Percentiles rank a stretch among this genome's conserved stretches.
Evolutionary conservation across 2,329 filamentous ascomycete species (phyloP).

Genomic region (Penicillium italicum): DNA sequence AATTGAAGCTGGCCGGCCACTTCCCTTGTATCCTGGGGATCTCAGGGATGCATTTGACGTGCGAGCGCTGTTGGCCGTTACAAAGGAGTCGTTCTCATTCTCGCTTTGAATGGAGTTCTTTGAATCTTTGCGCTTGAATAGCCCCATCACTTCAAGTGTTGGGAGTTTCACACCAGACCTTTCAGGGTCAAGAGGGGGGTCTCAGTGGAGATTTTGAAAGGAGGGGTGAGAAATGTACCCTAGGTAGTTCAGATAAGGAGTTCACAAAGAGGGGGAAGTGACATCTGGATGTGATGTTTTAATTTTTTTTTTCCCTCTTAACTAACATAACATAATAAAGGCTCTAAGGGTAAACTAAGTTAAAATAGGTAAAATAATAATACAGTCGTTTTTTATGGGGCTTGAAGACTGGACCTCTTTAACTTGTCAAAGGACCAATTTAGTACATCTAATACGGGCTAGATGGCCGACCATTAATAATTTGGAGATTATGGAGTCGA

Average conservation of each 20-base stretch:
- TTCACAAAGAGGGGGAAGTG: not conserved
- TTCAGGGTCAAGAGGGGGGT: not conserved
- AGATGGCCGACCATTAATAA: not conserved
- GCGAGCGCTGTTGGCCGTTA: slow-evolving; percentile 42
- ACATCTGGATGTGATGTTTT: slow-evolving; percentile 1
- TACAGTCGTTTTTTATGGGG: slow-evolving; percentile 8
- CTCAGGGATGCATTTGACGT: slow-evolving; percentile 48
- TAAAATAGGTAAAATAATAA: not conserved
- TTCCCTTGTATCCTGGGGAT: slow-evolving; percentile 48
- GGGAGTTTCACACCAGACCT: slow-evolving; percentile 6
- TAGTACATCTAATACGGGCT: not conserved
- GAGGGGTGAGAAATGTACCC: not conserved
- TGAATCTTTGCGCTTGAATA: slow-evolving; percentile 48
- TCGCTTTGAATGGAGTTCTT: slow-evolving; percentile 33
- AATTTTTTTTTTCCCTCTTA: not conserved
- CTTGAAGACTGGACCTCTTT: not conserved
- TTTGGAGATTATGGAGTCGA: not conserved
- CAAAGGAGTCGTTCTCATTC: slow-evolving; percentile 40
- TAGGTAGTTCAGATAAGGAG: not conserved
- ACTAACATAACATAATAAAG: not conserved
- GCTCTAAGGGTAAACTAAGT: not conserved
- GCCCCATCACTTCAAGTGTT: slow-evolving; percentile 34
- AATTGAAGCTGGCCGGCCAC: slow-evolving; percentile 51
- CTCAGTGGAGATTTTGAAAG: not conserved
- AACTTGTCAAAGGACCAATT: not conserved